Evolutionary conservation across 768 basidiomycete species (phyloP).

Genomic region (Rhodotorula graminis): DNA sequence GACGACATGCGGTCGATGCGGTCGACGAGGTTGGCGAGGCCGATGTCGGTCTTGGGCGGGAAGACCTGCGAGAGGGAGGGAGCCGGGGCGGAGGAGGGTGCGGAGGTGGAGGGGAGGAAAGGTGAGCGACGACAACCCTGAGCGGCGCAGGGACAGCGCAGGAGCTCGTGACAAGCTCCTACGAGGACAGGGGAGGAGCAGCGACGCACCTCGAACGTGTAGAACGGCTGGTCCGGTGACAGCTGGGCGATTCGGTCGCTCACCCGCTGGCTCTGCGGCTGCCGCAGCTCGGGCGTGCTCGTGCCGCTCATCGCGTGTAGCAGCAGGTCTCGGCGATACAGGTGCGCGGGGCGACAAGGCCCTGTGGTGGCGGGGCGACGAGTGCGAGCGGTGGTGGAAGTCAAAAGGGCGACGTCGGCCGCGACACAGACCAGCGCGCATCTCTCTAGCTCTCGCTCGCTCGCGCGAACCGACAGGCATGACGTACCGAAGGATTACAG

Average conservation of each 20-base stretch:
- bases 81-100: background rate
- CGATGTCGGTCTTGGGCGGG: conserved; percentile 81
- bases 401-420: background rate
- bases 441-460: background rate
- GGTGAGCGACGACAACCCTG: no score
- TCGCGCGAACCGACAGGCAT: no score
- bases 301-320: background rate
- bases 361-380: no score
- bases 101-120: background rate
- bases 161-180: no score
- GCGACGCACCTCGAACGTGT: conserved; percentile 65
- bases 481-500: background rate
- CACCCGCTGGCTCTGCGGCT: conserved; percentile 52
- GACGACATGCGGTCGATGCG: conserved; percentile 74
- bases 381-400: background rate
- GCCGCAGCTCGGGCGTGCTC: conserved; percentile 23
- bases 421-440: background rate
- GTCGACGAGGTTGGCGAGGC: conserved; percentile 82
- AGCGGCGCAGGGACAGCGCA: no score
- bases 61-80: conserved; percentile 58
- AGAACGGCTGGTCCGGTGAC: conserved; percentile 61
- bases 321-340: no score
- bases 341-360: background rate
- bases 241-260: conserved; percentile 60
- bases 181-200: no score